Conservation (phyloP, 163 green algal species). For the Scenedesmus sp. region DNA sequence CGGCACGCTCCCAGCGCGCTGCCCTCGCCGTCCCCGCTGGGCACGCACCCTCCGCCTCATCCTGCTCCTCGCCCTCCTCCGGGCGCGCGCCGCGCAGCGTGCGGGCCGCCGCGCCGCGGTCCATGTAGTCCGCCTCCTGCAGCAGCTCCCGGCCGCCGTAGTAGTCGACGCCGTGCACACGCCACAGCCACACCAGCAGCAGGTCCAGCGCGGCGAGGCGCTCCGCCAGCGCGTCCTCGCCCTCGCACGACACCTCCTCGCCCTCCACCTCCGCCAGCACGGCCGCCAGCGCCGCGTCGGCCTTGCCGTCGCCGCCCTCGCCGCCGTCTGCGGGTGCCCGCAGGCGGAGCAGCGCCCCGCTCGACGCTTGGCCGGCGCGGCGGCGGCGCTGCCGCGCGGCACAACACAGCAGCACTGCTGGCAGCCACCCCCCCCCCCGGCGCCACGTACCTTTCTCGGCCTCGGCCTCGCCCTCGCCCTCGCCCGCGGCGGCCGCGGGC, state of each 20-base stretch:
- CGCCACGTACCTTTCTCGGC: too few relatives aligned
- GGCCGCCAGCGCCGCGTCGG: not conserved
- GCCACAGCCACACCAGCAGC: constrained; percentile 91
- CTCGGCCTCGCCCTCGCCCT: not conserved
- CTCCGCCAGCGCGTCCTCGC: constrained; percentile 17
- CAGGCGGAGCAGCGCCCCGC: too few relatives aligned
- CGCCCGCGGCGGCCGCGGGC: not conserved
- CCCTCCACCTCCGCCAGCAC: constrained; percentile 23
- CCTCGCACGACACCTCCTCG: constrained; percentile 8
- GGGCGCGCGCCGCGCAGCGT: constrained; percentile 64
- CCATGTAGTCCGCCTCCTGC: constrained; percentile 49
- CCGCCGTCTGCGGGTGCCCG: too few relatives aligned
- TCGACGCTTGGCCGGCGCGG: too few relatives aligned
- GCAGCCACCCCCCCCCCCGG: constrained; percentile 1
- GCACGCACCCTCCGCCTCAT: constrained; percentile 35
- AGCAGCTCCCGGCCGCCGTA: constrained; percentile 74
- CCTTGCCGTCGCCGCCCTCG: too few relatives aligned
- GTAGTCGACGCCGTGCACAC: constrained; percentile 93
- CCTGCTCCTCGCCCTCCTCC: constrained; percentile 50
- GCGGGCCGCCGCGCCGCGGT: constrained; percentile 42
- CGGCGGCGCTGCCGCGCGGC: too few relatives aligned
- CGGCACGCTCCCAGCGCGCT: not conserved
- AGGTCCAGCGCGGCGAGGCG: constrained; percentile 76
- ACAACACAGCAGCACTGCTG: too few relatives aligned
- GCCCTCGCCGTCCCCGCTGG: too few relatives aligned